These are phyloP conservation scores for Phytophthora pluvialis DNA, from an alignment of 352 stramenopile genomes.

Conservation along the genomic window DNA sequence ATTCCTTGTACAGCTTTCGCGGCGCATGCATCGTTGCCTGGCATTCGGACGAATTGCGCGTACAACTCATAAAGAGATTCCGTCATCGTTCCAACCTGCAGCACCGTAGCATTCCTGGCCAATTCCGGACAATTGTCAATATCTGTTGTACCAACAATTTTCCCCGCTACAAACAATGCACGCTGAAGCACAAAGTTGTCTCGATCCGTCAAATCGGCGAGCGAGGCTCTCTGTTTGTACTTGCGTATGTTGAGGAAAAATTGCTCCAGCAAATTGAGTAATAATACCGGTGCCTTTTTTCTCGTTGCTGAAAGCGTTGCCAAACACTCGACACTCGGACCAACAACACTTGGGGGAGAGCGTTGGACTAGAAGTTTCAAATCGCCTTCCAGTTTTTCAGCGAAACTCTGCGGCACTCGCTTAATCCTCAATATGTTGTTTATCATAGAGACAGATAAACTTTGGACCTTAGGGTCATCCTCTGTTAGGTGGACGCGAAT, in stretches of 20 bases:
- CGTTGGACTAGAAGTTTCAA: constrained; percentile 67
- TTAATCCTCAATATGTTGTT: constrained; percentile 66
- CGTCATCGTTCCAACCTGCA: constrained; percentile 60
- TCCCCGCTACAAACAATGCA: constrained; percentile 71
- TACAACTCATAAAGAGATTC: constrained; percentile 73
- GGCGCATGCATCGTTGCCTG: constrained; percentile 51
- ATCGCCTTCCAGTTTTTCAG: constrained; percentile 57
- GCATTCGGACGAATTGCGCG: constrained; percentile 48
- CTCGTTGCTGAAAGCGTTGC: constrained; percentile 54
- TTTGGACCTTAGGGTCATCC: constrained; percentile 64
- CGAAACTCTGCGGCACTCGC: constrained; percentile 54
- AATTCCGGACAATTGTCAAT: constrained; percentile 55
- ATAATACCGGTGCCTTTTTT: constrained; percentile 48
- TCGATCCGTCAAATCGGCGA: constrained; percentile 43
- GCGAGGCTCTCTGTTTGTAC: constrained; percentile 44
- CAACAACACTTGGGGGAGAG: constrained; percentile 85
- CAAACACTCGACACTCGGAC: constrained; percentile 77
- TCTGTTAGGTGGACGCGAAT: constrained; percentile 81
- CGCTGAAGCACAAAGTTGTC: constrained; percentile 67
- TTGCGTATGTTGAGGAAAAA: constrained; percentile 72
- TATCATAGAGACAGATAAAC: constrained; percentile 66
- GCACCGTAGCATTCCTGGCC: constrained; percentile 31
- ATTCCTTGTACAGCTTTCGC: constrained; percentile 85
- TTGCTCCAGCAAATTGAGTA: constrained; percentile 70
- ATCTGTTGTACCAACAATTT: constrained; percentile 74